These are phyloP conservation scores for Hirschfeldia incana DNA, from an alignment of 345 rosid genomes.

Conservation along the genomic window DNA sequence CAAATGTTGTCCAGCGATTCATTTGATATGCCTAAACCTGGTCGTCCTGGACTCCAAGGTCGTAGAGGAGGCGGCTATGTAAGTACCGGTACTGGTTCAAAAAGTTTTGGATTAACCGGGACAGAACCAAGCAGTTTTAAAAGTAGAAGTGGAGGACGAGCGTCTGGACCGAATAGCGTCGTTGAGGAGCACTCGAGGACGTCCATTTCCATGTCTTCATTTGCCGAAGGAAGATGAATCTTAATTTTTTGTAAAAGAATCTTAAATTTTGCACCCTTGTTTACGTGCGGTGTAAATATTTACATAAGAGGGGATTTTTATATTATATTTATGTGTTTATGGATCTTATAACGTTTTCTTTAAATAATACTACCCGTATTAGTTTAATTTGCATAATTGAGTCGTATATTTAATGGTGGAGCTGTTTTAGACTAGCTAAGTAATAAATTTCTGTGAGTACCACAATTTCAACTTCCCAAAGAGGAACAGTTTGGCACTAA, in stretches of 20 bases:
- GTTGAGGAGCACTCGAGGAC: conserved; percentile 78
- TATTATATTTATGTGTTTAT: not conserved
- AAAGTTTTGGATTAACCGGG: conserved; percentile 43
- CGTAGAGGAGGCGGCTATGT: conserved; percentile 55
- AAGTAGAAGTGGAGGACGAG: conserved; percentile 26
- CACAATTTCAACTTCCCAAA: not conserved
- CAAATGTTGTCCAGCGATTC: conserved; percentile 92
- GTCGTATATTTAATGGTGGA: not conserved
- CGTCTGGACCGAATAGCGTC: conserved; percentile 51
- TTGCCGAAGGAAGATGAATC: conserved; percentile 75
- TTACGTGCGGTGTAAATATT: not conserved
- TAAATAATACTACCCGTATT: not conserved
- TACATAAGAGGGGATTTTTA: not conserved
- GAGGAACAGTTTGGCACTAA: conserved; percentile 16
- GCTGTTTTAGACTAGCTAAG: conserved; percentile 3
- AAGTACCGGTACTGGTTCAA: conserved; percentile 29
- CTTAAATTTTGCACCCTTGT: not conserved
- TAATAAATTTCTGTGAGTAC: not conserved
- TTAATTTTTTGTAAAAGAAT: not conserved
- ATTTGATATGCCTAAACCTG: conserved; percentile 71
- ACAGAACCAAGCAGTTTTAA: conserved; percentile 30
- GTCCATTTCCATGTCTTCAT: conserved; percentile 76
- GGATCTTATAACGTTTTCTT: not conserved
- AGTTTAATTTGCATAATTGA: not conserved
- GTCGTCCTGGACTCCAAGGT: conserved; percentile 78